Evolutionary conservation across 192 early-diverging fungal species (phyloP), one percentile per base, ranked within the genome.

Genomic region (Backusella australiensis): DNA sequence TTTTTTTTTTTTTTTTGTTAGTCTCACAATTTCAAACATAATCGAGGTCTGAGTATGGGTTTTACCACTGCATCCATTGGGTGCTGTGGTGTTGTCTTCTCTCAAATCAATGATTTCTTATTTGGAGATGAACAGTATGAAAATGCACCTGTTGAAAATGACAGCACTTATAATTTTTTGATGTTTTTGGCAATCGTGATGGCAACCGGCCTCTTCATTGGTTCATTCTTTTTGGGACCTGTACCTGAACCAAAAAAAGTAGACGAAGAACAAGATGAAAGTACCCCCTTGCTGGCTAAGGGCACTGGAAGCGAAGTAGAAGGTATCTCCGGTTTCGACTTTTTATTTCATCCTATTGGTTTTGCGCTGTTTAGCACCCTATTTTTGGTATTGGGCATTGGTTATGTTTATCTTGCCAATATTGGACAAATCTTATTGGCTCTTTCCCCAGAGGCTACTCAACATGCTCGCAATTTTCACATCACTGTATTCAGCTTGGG

Each of bases 381-480:
- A 41, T 79, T 79, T 67, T 44, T 79, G 15, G 34, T 75, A 3
- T 52, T 79, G 0, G 78, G 78, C 4, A 44, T 79, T 35, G 78
- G 78, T 34, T 79, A 79, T 79, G 73, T 75, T 4, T 79, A 75
- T 67, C 56, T 79, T 2, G 78, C 78, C 34, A 70, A 71, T 44
- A 75, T 79, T 44, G 78, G 78, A 14, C 69, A 71, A 29, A 70
- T 79, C 26, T 42, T 79, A 34, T 19, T 34, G 26, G 26, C 78
- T 3, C 39, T 79, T 21, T 76, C 75, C 0, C 53, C 69, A 8
- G 26, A 71, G 11, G 38, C 67, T 9, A 73, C 77, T 9, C 72
- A 78, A 39, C 77, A 78, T 44, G 19, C 44, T 39, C 71, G 72
- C 15, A 78, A 78, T n/a, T 42, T 74, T 42, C 72, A 78, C 26